Percentiles rank a stretch among this genome's conserved stretches.
phyloP scores from a whole-genome alignment of 306 rosid species.

The Trifolium subterraneum region DNA sequence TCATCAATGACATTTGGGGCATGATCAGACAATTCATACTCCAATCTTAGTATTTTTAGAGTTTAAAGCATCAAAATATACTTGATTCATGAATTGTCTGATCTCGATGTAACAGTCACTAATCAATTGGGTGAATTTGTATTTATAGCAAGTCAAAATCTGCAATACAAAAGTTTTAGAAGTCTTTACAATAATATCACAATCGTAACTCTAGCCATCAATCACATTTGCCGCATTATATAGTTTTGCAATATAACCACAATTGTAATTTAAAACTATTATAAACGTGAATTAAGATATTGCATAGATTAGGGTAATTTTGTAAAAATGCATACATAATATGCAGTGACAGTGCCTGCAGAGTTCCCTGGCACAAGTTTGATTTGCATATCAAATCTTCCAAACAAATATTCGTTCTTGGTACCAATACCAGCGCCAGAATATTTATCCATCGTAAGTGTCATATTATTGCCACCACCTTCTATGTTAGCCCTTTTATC shows the following conservation, averaged over 20 bases:
- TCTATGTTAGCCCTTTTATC: conserved; percentile 37
- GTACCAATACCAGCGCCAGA: conserved; percentile 50
- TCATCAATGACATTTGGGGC: not conserved
- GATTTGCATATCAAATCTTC: conserved; percentile 57
- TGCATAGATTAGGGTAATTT: not conserved
- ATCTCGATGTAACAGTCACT: too few species aligned
- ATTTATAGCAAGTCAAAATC: not conserved
- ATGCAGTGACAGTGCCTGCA: conserved; percentile 58
- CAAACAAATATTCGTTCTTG: conserved; percentile 48
- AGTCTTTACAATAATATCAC: not conserved
- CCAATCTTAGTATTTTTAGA: not conserved
- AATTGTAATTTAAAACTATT: not conserved
- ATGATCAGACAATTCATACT: not conserved
- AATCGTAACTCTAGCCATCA: not conserved
- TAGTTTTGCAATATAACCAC: too few species aligned
- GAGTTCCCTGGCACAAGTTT: conserved; percentile 54
- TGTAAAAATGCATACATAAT: conserved; percentile 43
- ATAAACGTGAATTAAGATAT: not conserved
- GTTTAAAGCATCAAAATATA: not conserved
- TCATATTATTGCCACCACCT: conserved; percentile 38
- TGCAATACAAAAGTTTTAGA: not conserved
- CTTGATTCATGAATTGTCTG: not conserved
- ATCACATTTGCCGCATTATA: not conserved
- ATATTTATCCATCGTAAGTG: conserved; percentile 43
- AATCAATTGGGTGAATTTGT: not conserved